Base-by-base conservation (phyloP, 805 yeast species). In the Hanseniaspora thailandica region DNA sequence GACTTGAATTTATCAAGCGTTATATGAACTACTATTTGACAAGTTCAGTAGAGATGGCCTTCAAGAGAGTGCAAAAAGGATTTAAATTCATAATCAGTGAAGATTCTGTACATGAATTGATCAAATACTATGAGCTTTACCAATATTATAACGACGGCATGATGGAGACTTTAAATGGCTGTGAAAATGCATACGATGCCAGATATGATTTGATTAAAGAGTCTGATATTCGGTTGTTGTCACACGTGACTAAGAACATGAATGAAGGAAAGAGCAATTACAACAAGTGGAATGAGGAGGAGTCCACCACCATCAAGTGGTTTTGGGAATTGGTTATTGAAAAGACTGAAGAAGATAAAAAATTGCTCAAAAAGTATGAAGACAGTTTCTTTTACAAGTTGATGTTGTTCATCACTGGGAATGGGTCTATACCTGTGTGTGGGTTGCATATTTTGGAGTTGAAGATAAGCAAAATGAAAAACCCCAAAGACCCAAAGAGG, bases 351-450 rank as follows among this genome's bases (percentile, higher is more conserved):
- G 60, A 55, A 4, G 71, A 74, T 30, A 94, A 85, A 59, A 78
- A 80, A 57, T 76, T 19, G 9, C 23, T 22, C 5, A 45, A 22
- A 4, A 15, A n/a, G 10, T 45, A 33, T 45, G 49, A 45, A 12
- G 13, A 8, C 12, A n/a, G 49, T 12, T 35, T 23, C n/a, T 45
- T 45, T 26, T 34, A 22, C 13, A 45, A 76, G 59, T 69, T 90
- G 43, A 67, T 90, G 36, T 71, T 75, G 19, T 90, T 90, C 64
- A 80, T 89, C 2, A 89, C 96, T 0, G 97, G 97, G 0, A 82
- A 95, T 1, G 96, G 87, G 61, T 71, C 96, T 44, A 73, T 93
- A 7, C 97, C 98, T 0, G 95, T 96, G 0, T 86, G 96, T 0
- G 98, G 98, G 0, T 73, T 87, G 28, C 81, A 84, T 30, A 82